A percentile compares a stretch with the other conserved stretches of the same genome.
Conservation (phyloP, 148 eudicot species). For the Dysphania ambrosioides region DNA sequence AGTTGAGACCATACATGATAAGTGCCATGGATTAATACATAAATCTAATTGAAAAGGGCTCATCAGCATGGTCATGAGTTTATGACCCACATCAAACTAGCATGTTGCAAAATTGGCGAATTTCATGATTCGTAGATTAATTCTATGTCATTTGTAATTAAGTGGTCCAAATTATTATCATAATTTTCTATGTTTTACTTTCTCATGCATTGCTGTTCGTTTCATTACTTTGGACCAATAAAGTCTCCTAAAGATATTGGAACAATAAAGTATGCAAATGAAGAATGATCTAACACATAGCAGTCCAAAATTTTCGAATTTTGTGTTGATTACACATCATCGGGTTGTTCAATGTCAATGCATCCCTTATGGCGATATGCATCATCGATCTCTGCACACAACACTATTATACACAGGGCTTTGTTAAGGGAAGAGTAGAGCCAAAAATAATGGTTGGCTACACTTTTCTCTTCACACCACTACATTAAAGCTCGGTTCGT, state of each 20-base stretch:
- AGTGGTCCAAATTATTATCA: background rate
- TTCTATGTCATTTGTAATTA: background rate
- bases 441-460: background rate
- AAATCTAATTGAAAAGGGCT: background rate
- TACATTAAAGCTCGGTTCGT: background rate
- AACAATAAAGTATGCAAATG: background rate
- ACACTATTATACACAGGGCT: background rate
- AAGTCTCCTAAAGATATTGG: background rate
- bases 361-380: background rate
- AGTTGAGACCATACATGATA: slow-evolving; percentile 18
- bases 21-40: slow-evolving; percentile 16
- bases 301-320: background rate
- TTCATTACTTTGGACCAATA: background rate
- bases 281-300: background rate
- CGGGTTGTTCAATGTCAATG: background rate
- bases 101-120: background rate
- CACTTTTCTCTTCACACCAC: too few relatives aligned
- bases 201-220: background rate
- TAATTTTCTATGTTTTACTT: background rate
- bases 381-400: background rate
- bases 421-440: background rate
- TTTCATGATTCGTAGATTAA: background rate
- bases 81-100: slow-evolving; percentile 9
- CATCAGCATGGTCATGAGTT: background rate
- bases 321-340: background rate